Conservation (phyloP, 345 rosid genomes). For the Firmiana major region DNA sequence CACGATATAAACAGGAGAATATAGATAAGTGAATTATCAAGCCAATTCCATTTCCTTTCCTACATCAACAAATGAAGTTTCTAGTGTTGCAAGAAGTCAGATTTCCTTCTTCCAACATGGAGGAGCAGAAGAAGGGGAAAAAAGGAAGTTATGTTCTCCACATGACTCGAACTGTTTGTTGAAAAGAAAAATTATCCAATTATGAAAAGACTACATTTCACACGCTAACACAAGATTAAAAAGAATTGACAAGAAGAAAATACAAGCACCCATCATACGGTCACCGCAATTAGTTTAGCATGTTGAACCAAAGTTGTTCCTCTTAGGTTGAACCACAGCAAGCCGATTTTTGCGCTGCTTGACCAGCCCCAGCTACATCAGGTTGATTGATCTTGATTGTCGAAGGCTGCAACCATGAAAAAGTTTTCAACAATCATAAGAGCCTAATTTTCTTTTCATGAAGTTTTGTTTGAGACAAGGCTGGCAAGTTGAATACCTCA, state of each 20-base stretch:
- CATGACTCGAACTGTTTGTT: neutral
- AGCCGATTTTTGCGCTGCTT: constrained; percentile 66
- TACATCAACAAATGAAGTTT: neutral
- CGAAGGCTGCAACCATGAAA: constrained; percentile 47
- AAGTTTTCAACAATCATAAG: neutral
- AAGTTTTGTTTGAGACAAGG: neutral
- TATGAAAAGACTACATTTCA: constrained; percentile 24
- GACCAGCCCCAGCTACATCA: constrained; percentile 54
- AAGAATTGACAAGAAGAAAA: constrained; percentile 28
- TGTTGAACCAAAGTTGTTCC: neutral
- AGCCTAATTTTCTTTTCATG: neutral
- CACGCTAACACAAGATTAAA: constrained; percentile 30
- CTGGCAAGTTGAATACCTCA: constrained; percentile 44
- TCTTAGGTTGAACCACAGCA: constrained; percentile 61
- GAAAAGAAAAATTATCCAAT: neutral
- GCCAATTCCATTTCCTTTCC: neutral
- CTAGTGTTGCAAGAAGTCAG: neutral
- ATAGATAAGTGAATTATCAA: too few species aligned
- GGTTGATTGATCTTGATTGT: constrained; percentile 73
- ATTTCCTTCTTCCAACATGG: neutral
- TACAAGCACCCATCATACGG: constrained; percentile 19
- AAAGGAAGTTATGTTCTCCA: neutral
- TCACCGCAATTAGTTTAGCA: constrained; percentile 22
- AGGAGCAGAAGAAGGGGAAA: neutral
- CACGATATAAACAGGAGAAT: too few species aligned